Evolutionary conservation across 148 eudicot genomes (phyloP).

Genomic region (Salicornia ramosissima): DNA sequence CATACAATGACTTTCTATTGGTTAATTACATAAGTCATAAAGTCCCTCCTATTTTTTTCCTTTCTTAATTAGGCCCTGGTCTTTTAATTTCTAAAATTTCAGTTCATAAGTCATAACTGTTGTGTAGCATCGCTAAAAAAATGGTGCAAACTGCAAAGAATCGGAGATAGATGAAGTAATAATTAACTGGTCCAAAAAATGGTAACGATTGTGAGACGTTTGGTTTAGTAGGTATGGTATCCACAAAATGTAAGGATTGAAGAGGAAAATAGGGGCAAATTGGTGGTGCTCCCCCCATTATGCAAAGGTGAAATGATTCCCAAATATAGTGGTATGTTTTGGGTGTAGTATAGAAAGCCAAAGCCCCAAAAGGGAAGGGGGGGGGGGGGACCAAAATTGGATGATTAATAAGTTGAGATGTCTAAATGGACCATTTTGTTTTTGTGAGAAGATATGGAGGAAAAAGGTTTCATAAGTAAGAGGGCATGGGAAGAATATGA

Average conservation of each 20-base stretch:
- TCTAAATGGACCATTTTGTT: not conserved
- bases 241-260: not conserved
- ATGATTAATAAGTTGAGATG: not conserved
- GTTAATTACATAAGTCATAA: no score
- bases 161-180: not conserved
- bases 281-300: slow-evolving; percentile 11
- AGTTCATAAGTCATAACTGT: no score
- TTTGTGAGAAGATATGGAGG: slow-evolving; percentile 8
- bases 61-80: no score
- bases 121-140: no score
- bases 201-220: not conserved
- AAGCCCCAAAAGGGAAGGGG: no score
- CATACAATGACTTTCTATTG: no score
- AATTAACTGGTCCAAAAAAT: not conserved
- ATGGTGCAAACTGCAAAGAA: no score
- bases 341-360: slow-evolving; percentile 6
- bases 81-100: no score
- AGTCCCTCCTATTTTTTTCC: no score
- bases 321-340: not conserved
- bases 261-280: not conserved
- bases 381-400: slow-evolving; percentile 9
- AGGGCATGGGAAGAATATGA: slow-evolving; percentile 8
- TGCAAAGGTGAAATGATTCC: slow-evolving; percentile 5
- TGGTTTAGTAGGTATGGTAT: not conserved
- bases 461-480: slow-evolving; percentile 5